Evolutionary conservation across 1,284 basidiomycete genomes (phyloP).

Genomic region (Apiotrichum montevideense): DNA sequence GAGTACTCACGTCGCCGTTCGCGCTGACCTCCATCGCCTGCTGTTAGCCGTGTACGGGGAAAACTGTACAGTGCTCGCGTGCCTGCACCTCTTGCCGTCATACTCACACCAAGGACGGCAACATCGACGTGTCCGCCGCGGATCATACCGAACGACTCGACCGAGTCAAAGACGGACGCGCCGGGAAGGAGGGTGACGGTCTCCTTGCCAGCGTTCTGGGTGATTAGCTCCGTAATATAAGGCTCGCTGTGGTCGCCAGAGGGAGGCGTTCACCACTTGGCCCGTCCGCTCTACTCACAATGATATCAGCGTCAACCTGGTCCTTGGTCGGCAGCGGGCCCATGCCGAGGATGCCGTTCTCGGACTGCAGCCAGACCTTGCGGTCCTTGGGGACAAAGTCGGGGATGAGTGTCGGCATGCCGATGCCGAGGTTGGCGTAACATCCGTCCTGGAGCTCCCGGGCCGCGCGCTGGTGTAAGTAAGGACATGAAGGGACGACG

Average conservation of each 20-base stretch:
- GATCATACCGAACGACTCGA: slow-evolving; percentile 77
- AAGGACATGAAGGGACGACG: too few species aligned
- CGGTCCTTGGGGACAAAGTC: slow-evolving; percentile 70
- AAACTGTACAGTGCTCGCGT: too few species aligned
- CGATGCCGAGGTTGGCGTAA: slow-evolving; percentile 67
- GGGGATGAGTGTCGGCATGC: slow-evolving; percentile 91
- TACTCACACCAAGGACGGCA: slow-evolving; percentile 62
- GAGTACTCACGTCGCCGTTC: slow-evolving; percentile 52
- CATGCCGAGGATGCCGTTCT: slow-evolving; percentile 93
- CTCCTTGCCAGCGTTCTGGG: slow-evolving; percentile 95
- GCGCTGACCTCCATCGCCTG: slow-evolving; percentile 84
- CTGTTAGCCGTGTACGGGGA: too few species aligned
- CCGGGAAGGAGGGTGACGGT: slow-evolving; percentile 88
- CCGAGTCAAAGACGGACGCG: slow-evolving; percentile 71
- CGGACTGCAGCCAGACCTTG: slow-evolving; percentile 80
- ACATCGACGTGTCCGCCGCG: slow-evolving; percentile 92
- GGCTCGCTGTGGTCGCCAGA: too few species aligned
- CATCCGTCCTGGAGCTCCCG: slow-evolving; percentile 86
- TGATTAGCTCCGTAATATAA: too few species aligned
- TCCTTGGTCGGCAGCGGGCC: slow-evolving; percentile 84
- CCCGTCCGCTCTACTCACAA: slow-evolving; percentile 36
- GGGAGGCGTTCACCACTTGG: too few species aligned
- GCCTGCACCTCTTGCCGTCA: too few species aligned
- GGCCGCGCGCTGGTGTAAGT: slow-evolving; percentile 55
- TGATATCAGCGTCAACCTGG: slow-evolving; percentile 83